Base-by-base conservation (phyloP, 2,329 filamentous ascomycete genomes). In the Ilyonectria destructans region DNA sequence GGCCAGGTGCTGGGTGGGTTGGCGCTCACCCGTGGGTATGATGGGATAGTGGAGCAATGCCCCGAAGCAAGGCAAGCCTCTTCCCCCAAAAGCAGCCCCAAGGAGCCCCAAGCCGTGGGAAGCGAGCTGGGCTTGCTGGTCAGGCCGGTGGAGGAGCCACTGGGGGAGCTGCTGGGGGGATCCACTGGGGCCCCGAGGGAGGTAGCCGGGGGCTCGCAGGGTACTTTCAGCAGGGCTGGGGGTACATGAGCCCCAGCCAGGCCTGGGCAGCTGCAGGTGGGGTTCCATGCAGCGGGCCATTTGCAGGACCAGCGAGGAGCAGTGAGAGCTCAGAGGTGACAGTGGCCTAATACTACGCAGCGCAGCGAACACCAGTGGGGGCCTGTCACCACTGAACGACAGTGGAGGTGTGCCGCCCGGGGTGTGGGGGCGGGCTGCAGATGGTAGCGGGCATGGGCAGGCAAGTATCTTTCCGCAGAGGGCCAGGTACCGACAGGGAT, bases 191-290 rank as follows among this genome's bases (percentile, higher is more conserved):
- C 52, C 52, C 55, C 10, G 58, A 40, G 31, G 62, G 35, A 57
- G 43, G 72, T 69, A 72, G 35, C 58, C 51, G 60, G 46, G 21
- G 17, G 58, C 21, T 49, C 43, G 37, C 65, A 67, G 57, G 64
- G 55, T 54, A 72, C 72, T 52, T 71, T 21, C 48, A 64, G 71
- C 67, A 74, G 68, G 72, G 72, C 69, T 73, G 57, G 69, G 55
- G 56, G 52, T 70, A 70, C 69, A 64, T 67, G 19, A 56, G 58
- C 68, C 58, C 58, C 58, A 37, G 60, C 49, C 40, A 40, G 37
- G 48, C 46, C 55, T 49, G 43, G 58, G 55, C 59, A 55, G 59
- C 46, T 70, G 58, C 62, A 54, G 54, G 65, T 63, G 65, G 62
- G 49, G 61, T 48, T 58, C 35, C 35, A 58, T 68, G 58, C 51